phyloP scores from a whole-genome alignment of 495 filamentous ascomycete genomes.

The Cudoniella acicularis region DNA sequence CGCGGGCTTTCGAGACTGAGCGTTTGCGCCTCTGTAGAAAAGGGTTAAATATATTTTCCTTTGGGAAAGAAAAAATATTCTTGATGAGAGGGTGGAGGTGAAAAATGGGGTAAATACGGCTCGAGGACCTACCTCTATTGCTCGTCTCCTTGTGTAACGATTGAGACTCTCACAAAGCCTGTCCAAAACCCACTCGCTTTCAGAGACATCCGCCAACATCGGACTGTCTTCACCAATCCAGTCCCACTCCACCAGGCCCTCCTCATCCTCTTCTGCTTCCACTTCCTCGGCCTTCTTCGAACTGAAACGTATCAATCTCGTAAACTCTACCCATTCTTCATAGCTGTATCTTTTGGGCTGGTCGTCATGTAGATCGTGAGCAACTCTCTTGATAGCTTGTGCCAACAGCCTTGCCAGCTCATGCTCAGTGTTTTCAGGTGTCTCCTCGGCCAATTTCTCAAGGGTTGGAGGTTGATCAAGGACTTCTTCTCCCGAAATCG shows the following conservation, averaged over 20 bases:
- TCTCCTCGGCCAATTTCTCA: conserved; percentile 50
- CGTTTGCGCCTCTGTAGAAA: no score
- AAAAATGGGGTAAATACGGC: no score
- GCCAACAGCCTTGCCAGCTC: conserved; percentile 59
- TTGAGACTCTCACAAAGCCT: conserved; percentile 50
- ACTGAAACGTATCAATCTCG: conserved; percentile 39
- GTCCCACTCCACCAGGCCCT: conserved; percentile 53
- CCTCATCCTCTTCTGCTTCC: conserved; percentile 37
- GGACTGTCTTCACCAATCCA: conserved; percentile 69
- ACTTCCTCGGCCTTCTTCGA: conserved; percentile 30
- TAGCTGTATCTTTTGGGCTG: conserved; percentile 62
- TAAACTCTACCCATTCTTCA: conserved; percentile 67
- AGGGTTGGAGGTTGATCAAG: conserved; percentile 10
- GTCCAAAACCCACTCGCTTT: conserved; percentile 60
- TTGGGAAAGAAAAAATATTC: no score
- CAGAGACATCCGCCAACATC: conserved; percentile 54
- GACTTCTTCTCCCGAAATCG: neutral
- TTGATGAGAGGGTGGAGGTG: no score
- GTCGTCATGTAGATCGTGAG: conserved; percentile 48
- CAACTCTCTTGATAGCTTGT: conserved; percentile 54
- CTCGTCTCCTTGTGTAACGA: conserved; percentile 33
- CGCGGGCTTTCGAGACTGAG: no score
- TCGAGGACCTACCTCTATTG: conserved; percentile 25
- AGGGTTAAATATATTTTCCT: no score
- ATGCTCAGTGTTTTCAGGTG: conserved; percentile 33